Evolutionary conservation across 164 flowering plant species (phyloP).

Genomic region (Litsea cubeba): DNA sequence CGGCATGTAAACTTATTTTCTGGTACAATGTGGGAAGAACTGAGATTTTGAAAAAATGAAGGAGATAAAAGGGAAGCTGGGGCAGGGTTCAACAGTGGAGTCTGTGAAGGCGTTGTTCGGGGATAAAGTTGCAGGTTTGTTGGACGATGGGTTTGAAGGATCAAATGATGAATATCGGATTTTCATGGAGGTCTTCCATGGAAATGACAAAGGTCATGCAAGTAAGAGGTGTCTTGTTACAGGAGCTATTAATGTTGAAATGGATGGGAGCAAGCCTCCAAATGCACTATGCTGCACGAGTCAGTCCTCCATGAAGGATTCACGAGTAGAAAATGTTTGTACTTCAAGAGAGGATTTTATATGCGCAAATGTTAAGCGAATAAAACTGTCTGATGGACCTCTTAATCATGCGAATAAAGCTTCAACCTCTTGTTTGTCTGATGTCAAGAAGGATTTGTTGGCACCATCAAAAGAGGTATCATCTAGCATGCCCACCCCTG

Average conservation of each 20-base stretch:
- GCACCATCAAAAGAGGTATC: conserved; percentile 16
- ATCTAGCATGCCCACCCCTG: conserved; percentile 18
- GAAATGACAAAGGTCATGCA: conserved; percentile 19
- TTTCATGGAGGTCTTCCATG: conserved; percentile 57
- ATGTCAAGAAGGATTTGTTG: conserved; percentile 13
- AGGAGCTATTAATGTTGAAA: conserved; percentile 35
- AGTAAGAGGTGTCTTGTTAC: conserved; percentile 37
- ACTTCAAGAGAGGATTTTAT: conserved; percentile 15
- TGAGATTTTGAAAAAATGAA: not conserved
- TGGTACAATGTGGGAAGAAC: not conserved
- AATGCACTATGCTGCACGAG: conserved; percentile 29
- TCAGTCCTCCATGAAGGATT: conserved; percentile 34
- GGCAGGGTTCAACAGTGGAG: conserved; percentile 5
- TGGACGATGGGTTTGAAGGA: conserved; percentile 69
- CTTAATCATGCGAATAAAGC: conserved; percentile 11
- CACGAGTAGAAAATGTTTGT: conserved; percentile 22
- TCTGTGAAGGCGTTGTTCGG: conserved; percentile 31
- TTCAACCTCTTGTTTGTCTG: conserved; percentile 12
- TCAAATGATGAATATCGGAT: conserved; percentile 49
- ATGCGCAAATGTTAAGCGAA: conserved; percentile 28
- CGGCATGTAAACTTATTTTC: not conserved
- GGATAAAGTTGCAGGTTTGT: conserved; percentile 33
- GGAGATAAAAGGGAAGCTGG: conserved; percentile 10
- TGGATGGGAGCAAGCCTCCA: conserved; percentile 20
- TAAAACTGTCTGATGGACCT: conserved; percentile 32